These are phyloP conservation scores for Proliferodiscus dingleyae DNA, from an alignment of 2,329 filamentous ascomycete species.

Conservation along the genomic window DNA sequence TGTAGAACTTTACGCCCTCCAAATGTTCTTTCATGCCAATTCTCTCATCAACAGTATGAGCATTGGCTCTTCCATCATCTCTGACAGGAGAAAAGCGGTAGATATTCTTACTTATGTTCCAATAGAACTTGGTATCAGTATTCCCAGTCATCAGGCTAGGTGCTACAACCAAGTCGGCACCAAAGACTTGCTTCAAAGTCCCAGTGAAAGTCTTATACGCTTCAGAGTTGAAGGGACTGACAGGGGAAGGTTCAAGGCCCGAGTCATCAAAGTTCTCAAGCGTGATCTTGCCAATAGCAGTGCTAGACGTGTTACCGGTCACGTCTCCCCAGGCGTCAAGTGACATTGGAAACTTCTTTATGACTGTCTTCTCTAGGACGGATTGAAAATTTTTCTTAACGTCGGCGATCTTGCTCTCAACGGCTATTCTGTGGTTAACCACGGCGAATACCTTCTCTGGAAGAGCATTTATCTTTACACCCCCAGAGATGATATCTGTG, in stretches of 20 bases:
- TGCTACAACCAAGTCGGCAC: constrained; percentile 18
- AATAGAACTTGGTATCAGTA: constrained; percentile 24
- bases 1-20: constrained; percentile 36
- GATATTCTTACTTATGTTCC: constrained; percentile 34
- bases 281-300: constrained; percentile 33
- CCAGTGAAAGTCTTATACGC: constrained; percentile 21
- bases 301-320: constrained; percentile 16
- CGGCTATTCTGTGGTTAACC: constrained; percentile 49
- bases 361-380: constrained; percentile 43
- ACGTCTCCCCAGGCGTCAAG: constrained; percentile 42
- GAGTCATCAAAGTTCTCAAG: constrained; percentile 29
- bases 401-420: constrained; percentile 15
- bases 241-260: constrained; percentile 34
- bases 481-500: constrained; percentile 47
- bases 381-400: constrained; percentile 38
- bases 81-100: constrained; percentile 37
- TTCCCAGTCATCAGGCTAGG: constrained; percentile 23
- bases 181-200: constrained; percentile 19
- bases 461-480: constrained; percentile 53
- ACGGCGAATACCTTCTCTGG: constrained; percentile 47
- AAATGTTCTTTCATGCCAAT: constrained; percentile 37
- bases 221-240: constrained; percentile 32
- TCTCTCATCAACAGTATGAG: constrained; percentile 37
- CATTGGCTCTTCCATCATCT: constrained; percentile 30
- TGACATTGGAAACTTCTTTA: constrained; percentile 30